Evolutionary conservation across 2,329 filamentous ascomycete species (phyloP).

Genomic region (Cladosporium sphaerospermum): DNA sequence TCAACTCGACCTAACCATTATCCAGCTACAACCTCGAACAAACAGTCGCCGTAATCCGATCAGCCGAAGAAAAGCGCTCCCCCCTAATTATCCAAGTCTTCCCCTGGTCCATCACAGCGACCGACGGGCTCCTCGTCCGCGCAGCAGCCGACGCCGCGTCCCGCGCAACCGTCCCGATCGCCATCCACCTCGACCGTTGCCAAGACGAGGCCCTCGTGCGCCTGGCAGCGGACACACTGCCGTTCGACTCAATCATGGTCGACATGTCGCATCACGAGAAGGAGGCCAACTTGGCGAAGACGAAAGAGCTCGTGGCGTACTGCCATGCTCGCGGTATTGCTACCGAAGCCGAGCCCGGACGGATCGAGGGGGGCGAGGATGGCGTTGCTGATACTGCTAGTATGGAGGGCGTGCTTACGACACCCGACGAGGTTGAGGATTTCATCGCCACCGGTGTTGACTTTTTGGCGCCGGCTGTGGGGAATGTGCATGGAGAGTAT

Average conservation of each 20-base stretch:
- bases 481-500: conserved; percentile 29
- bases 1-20: background rate
- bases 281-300: conserved; percentile 26
- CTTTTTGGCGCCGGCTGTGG: conserved; percentile 28
- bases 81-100: conserved; percentile 26
- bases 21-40: conserved; percentile 21
- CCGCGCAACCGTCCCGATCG: conserved; percentile 22
- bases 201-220: conserved; percentile 19
- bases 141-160: conserved; percentile 20
- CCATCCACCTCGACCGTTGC: conserved; percentile 27
- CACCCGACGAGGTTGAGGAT: conserved; percentile 22
- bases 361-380: conserved; percentile 31
- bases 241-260: conserved; percentile 30
- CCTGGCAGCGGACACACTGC: conserved; percentile 16
- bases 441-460: conserved; percentile 28
- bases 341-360: conserved; percentile 28
- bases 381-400: conserved; percentile 26
- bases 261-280: conserved; percentile 31
- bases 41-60: conserved; percentile 21
- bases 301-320: conserved; percentile 23
- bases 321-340: conserved; percentile 26
- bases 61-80: conserved; percentile 22
- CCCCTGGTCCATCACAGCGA: conserved; percentile 24
- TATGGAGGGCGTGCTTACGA: conserved; percentile 24
- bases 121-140: conserved; percentile 21